Evolutionary conservation across 345 rosid species (phyloP), one percentile per base, ranked within the genome.

Genomic region (Bretschneidera sinensis): DNA sequence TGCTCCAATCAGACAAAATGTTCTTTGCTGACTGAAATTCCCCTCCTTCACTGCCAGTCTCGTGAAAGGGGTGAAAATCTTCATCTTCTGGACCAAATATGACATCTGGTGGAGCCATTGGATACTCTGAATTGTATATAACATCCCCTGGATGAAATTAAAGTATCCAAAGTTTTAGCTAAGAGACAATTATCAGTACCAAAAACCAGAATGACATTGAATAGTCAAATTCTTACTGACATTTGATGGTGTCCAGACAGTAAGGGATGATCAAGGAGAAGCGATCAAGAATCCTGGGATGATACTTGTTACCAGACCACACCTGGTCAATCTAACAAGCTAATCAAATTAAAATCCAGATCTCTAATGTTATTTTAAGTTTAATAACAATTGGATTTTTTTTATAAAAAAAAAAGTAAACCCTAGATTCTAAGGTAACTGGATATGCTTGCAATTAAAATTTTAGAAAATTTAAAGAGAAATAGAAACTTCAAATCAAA

Each of bases 211-310:
- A 39, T 1, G 45, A 39, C 2, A 39, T n/a, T n/a, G 15, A 5
- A 39, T 4, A 5, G 15, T n/a, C n/a, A n/a, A 76, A 63, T 63
- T 17, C 58, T 54, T 10, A 83, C 89, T 76, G 48, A 94, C 99
- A 94, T 78, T 78, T 90, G 61, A 90, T 74, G 34, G 80, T 69
- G 65, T 86, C 97, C 9, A 88, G 77, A 69, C 99, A 94, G 64
- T 85, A 94, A 20, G 99, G 96, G 48, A 94, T 85, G 57, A 85
- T 78, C 81, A 94, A 79, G 47, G 95, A 86, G 72, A 90, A 90
- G 6, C 99, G 95, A 73, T 94, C 99, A 24, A 83, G 81, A 63
- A 68, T 73, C 31, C 63, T 77, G 6, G 88, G 70, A 57, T 69
- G 60, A 21, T 76, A 76, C 71, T 80, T 84, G 77, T 83, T 83